phyloP scores from a whole-genome alignment of 176 grass and related monocot genomes.

The Poa pratensis region DNA sequence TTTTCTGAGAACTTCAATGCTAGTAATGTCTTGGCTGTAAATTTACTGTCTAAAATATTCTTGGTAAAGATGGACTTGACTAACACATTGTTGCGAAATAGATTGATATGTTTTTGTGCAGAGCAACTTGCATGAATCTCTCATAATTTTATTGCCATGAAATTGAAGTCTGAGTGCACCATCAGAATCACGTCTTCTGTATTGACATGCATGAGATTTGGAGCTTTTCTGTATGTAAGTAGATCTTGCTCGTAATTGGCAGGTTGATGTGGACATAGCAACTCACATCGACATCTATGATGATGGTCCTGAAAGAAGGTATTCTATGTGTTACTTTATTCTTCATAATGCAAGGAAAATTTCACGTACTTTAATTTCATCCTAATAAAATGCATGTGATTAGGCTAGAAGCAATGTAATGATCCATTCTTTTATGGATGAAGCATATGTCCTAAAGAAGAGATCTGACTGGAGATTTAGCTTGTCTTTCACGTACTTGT shows the following conservation, averaged over 20 bases:
- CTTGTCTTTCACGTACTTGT: background rate
- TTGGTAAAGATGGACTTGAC: background rate
- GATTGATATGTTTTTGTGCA: constrained; percentile 30
- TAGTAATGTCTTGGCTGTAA: constrained; percentile 9
- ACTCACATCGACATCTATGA: constrained; percentile 88
- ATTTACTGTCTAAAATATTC: background rate
- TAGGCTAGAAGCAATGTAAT: constrained; percentile 23
- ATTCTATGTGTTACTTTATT: constrained; percentile 32
- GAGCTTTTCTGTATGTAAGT: constrained; percentile 36
- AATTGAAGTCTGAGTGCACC: background rate
- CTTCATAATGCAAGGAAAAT: constrained; percentile 18
- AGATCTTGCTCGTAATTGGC: constrained; percentile 31
- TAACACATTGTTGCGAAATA: constrained; percentile 5
- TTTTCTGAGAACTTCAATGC: constrained; percentile 6
- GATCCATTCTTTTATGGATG: background rate
- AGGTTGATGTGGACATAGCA: constrained; percentile 99
- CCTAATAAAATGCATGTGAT: constrained; percentile 8
- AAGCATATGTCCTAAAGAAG: constrained; percentile 21
- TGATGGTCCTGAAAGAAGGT: constrained; percentile 93
- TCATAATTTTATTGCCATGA: constrained; percentile 7
- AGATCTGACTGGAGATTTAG: background rate
- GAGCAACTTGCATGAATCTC: background rate
- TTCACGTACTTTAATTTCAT: background rate
- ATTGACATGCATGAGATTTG: background rate
- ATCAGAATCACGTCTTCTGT: background rate